These are phyloP conservation scores for Conringia planisiliqua DNA, from an alignment of 345 rosid species.

Conservation along the genomic window DNA sequence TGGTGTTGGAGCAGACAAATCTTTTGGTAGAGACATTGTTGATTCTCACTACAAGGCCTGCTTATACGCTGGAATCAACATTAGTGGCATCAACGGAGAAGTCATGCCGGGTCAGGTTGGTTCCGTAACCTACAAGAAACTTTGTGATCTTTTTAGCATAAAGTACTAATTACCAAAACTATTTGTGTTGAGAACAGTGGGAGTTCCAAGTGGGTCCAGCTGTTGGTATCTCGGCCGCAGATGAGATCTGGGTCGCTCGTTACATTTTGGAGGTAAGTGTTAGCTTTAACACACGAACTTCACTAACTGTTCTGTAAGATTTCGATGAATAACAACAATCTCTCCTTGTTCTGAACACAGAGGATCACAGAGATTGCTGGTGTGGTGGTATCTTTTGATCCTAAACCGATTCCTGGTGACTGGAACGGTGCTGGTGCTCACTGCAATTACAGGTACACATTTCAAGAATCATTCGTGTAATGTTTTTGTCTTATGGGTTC, in stretches of 20 bases:
- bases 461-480: not conserved
- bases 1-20: slow-evolving; percentile 75
- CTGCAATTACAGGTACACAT: slow-evolving; percentile 71
- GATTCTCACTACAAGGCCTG: slow-evolving; percentile 96
- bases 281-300: not conserved
- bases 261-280: slow-evolving; percentile 77
- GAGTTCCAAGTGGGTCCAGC: slow-evolving; percentile 95
- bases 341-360: slow-evolving; percentile 38
- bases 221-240: slow-evolving; percentile 80
- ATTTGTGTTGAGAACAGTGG: slow-evolving; percentile 49
- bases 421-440: slow-evolving; percentile 99
- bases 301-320: not conserved
- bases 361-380: slow-evolving; percentile 95
- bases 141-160: not conserved
- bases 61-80: slow-evolving; percentile 75
- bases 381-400: slow-evolving; percentile 78
- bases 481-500: not conserved
- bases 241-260: slow-evolving; percentile 90
- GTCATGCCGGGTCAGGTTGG: slow-evolving; percentile 82
- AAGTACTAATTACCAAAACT: not conserved
- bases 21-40: slow-evolving; percentile 90
- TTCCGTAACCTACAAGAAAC: slow-evolving; percentile 1
- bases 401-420: slow-evolving; percentile 89
- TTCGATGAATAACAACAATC: not conserved
- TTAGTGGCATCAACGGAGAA: slow-evolving; percentile 93